A percentile compares a stretch with the other conserved stretches of the same genome.
These are phyloP conservation scores for Erodium moschatum DNA, from an alignment of 441 rosid species.

Conservation along the genomic window DNA sequence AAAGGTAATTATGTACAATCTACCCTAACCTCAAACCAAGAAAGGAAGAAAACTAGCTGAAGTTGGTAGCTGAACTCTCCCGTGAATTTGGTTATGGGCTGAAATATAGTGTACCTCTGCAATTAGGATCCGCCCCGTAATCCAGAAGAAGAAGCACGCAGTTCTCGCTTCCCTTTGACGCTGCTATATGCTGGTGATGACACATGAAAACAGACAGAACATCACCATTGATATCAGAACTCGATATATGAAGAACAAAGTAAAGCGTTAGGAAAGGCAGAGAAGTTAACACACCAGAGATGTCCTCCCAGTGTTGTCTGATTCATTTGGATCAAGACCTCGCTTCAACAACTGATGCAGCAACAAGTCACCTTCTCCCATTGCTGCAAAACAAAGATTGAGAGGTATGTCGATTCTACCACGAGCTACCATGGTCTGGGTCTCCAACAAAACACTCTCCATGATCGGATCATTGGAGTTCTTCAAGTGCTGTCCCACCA, in stretches of 20 bases:
- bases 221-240: too few relatives aligned
- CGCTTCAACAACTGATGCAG: constrained; percentile 61
- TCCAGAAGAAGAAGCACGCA: constrained; percentile 61
- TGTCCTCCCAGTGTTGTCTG: constrained; percentile 53
- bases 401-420: constrained; percentile 78
- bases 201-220: too few relatives aligned
- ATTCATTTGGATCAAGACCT: constrained; percentile 66
- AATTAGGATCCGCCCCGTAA: constrained; percentile 66
- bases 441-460: constrained; percentile 46
- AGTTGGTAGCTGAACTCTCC: too few relatives aligned
- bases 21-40: too few relatives aligned
- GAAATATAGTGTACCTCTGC: constrained; percentile 38
- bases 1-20: too few relatives aligned
- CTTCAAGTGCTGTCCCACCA: constrained; percentile 52
- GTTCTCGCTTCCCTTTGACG: constrained; percentile 55
- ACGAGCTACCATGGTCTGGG: constrained; percentile 60
- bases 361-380: constrained; percentile 66
- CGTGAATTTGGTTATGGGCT: too few relatives aligned
- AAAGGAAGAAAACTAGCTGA: too few relatives aligned
- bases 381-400: constrained; percentile 61
- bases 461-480: constrained; percentile 44
- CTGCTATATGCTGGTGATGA: constrained; percentile 44
- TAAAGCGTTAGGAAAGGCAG: too few relatives aligned
- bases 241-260: too few relatives aligned
- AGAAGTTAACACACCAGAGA: constrained; percentile 29